phyloP scores from a whole-genome alignment of 2,329 filamentous ascomycete species.

The Fusarium goolgardi region DNA sequence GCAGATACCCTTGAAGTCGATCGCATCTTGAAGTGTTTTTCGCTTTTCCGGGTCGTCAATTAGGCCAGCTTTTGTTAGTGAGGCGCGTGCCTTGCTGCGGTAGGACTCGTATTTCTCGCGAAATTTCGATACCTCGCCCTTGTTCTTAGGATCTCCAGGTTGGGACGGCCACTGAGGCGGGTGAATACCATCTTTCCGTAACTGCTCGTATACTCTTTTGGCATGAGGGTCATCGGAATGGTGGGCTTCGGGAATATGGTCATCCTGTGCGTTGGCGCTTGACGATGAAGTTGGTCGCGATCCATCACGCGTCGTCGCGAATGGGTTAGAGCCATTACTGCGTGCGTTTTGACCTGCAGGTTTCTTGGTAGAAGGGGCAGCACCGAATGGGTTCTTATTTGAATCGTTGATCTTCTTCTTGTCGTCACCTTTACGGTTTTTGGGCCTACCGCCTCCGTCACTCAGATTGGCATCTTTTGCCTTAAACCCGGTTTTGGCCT shows the following conservation, averaged over 20 bases:
- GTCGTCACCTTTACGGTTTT: conserved; percentile 42
- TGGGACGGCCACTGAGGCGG: conserved; percentile 67
- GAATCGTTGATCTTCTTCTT: conserved; percentile 43
- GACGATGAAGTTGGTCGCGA: conserved; percentile 46
- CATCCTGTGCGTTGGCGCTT: conserved; percentile 38
- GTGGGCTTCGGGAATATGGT: conserved; percentile 34
- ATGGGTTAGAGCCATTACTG: conserved; percentile 36
- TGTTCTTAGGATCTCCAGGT: conserved; percentile 64
- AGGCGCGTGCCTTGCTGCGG: conserved; percentile 66
- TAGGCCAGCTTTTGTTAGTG: conserved; percentile 68
- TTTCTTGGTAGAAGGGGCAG: conserved; percentile 29
- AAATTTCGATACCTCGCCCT: conserved; percentile 64
- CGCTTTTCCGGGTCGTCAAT: conserved; percentile 74
- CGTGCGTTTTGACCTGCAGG: conserved; percentile 25
- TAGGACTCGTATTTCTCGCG: conserved; percentile 68
- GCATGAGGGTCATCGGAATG: conserved; percentile 57
- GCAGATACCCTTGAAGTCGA: conserved; percentile 75
- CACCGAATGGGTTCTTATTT: conserved; percentile 35
- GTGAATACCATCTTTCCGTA: conserved; percentile 65
- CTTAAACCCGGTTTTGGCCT: conserved; percentile 46
- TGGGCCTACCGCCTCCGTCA: conserved; percentile 43
- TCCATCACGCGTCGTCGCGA: conserved; percentile 35
- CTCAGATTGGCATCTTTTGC: conserved; percentile 43
- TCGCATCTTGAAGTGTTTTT: conserved; percentile 71
- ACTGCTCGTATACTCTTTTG: conserved; percentile 62